Percentiles rank a stretch among this genome's conserved stretches.
Conservation (phyloP, 768 basidiomycete species). For the Tricholoma bakamatsutake region DNA sequence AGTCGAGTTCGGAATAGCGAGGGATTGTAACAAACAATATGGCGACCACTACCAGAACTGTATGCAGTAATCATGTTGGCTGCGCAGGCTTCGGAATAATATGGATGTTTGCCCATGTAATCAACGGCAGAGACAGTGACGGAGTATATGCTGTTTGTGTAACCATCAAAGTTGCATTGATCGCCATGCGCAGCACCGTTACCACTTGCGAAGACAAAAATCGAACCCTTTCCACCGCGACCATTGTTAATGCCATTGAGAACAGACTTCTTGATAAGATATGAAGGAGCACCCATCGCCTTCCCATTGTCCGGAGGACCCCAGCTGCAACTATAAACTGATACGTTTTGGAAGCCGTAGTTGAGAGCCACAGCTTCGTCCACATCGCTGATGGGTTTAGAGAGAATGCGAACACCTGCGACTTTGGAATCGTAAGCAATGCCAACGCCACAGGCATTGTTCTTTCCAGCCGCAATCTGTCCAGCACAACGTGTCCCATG, state of each 20-base stretch:
- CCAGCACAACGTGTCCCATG: constrained; percentile 98
- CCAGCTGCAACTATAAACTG: constrained; percentile 96
- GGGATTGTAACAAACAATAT: constrained; percentile 63
- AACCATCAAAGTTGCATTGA: constrained; percentile 99
- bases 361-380: constrained; percentile 96
- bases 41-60: constrained; percentile 87
- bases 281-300: constrained; percentile 90
- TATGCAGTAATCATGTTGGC: constrained; percentile 96
- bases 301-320: constrained; percentile 93
- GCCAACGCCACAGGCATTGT: constrained; percentile 90
- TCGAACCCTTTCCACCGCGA: constrained; percentile 80
- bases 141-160: constrained; percentile 95
- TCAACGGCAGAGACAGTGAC: constrained; percentile 96
- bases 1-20: constrained; percentile 1
- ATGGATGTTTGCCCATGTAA: constrained; percentile 86
- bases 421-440: constrained; percentile 89
- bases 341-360: constrained; percentile 85
- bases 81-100: constrained; percentile 93
- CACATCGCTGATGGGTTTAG: constrained; percentile 86
- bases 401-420: constrained; percentile 94
- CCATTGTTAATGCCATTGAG: constrained; percentile 92
- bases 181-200: constrained; percentile 89
- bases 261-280: constrained; percentile 88
- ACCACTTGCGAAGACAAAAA: constrained; percentile 96
- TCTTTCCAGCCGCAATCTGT: constrained; percentile 89